These are phyloP conservation scores for Cutaneotrichosporon sp. DNA, from an alignment of 1,284 basidiomycete genomes.

Conservation along the genomic window DNA sequence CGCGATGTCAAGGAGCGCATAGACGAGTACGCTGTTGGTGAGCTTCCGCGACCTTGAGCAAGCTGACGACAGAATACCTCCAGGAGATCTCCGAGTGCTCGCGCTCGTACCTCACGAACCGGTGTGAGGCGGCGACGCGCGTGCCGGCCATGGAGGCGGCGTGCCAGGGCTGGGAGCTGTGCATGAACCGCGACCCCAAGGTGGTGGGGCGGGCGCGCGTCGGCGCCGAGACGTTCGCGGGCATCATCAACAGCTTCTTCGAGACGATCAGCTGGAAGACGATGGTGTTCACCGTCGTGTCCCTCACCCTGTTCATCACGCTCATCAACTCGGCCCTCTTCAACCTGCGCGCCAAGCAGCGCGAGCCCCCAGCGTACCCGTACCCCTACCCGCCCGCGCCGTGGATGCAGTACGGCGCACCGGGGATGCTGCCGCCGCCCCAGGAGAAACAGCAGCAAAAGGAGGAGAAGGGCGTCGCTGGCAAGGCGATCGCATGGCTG, in stretches of 20 bases:
- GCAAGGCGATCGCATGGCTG: constrained; percentile 20
- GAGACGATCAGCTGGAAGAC: constrained; percentile 98
- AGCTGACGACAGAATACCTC: constrained; percentile 65
- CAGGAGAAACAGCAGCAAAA: background rate
- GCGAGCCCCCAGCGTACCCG: constrained; percentile 17
- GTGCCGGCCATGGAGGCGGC: constrained; percentile 82
- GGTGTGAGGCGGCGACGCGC: constrained; percentile 66
- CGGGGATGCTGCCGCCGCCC: background rate
- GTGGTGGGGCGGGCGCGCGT: constrained; percentile 85
- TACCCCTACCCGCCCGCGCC: constrained; percentile 7
- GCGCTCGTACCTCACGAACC: constrained; percentile 73
- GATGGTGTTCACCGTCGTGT: constrained; percentile 79
- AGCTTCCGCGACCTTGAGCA: constrained; percentile 23
- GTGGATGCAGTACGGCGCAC: background rate
- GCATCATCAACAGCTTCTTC: constrained; percentile 93
- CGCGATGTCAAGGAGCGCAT: constrained; percentile 87
- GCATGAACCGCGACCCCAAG: constrained; percentile 91
- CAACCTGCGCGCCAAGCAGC: constrained; percentile 52
- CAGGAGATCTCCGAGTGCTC: constrained; percentile 87
- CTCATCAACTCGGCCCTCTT: constrained; percentile 79
- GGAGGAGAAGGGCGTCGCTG: background rate
- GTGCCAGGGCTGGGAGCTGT: constrained; percentile 88
- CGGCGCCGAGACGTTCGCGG: constrained; percentile 91
- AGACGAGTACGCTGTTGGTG: constrained; percentile 85
- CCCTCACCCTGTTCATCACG: constrained; percentile 73